Conservation (phyloP, 2,329 filamentous ascomycete species). For the Colletotrichum incanum region DNA sequence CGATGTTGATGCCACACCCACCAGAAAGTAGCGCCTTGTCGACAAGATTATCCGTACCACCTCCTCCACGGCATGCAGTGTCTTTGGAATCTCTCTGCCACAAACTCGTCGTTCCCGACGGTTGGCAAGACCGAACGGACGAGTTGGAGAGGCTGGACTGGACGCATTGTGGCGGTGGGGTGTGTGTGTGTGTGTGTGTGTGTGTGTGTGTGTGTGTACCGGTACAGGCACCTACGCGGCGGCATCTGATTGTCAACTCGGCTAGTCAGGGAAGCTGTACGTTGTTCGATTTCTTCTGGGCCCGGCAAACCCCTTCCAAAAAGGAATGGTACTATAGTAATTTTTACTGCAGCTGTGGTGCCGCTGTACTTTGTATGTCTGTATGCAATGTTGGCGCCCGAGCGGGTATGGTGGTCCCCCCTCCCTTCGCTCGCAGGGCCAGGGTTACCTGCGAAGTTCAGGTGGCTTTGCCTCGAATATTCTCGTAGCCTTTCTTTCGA, state of each 20-base stretch:
- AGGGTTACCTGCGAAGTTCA: constrained; percentile 38
- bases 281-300: constrained; percentile 7
- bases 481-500: constrained; percentile 16
- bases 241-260: not conserved
- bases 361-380: not conserved
- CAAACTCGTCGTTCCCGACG: not conserved
- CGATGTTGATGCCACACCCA: not conserved
- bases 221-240: not conserved
- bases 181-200: not conserved
- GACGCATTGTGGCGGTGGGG: not conserved
- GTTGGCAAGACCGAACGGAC: not conserved
- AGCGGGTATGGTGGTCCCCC: constrained; percentile 12
- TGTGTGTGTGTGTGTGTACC: not conserved
- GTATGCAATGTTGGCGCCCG: constrained; percentile 3
- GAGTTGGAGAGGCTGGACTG: not conserved
- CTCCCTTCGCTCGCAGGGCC: constrained; percentile 29
- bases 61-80: not conserved
- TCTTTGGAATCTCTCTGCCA: not conserved
- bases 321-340: constrained; percentile 19
- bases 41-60: not conserved
- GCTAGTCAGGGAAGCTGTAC: constrained; percentile 13
- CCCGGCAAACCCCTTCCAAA: constrained; percentile 10
- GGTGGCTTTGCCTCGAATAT: constrained; percentile 34
- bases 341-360: constrained; percentile 24
- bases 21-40: not conserved